A percentile compares a stretch with the other conserved stretches of the same genome.
Conservation (phyloP, 83 land plant species). For the Picea abies region DNA sequence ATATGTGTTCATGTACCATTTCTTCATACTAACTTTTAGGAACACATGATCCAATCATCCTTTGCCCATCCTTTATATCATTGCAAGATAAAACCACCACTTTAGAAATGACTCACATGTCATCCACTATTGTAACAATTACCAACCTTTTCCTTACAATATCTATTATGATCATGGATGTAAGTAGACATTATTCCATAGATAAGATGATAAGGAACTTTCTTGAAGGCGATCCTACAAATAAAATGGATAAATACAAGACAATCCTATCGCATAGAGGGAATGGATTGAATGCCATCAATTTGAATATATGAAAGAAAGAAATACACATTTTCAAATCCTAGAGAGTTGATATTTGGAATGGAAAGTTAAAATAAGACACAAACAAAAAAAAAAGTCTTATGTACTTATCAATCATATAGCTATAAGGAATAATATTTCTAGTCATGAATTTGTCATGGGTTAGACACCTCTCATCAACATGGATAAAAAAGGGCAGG, state of each 20-base stretch:
- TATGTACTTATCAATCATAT: neutral
- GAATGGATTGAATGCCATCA: slow-evolving; percentile 28
- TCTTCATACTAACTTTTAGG: too few relatives aligned
- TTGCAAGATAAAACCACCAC: too few relatives aligned
- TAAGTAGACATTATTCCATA: slow-evolving; percentile 61
- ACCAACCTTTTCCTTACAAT: too few relatives aligned
- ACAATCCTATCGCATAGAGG: slow-evolving; percentile 31
- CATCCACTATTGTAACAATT: too few relatives aligned
- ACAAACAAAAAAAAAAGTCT: slow-evolving; percentile 15
- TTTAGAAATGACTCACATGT: too few relatives aligned
- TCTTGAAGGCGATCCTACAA: slow-evolving; percentile 25
- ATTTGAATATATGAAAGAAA: slow-evolving; percentile 43
- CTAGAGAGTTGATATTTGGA: slow-evolving; percentile 23
- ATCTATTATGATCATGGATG: too few relatives aligned
- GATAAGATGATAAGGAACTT: slow-evolving; percentile 20
- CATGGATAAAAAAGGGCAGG: slow-evolving; percentile 15
- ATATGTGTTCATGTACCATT: too few relatives aligned
- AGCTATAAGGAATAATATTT: neutral
- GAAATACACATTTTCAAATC: slow-evolving; percentile 20
- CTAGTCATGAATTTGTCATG: neutral
- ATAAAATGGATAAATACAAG: slow-evolving; percentile 33
- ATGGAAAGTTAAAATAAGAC: slow-evolving; percentile 23
- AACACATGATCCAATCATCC: too few relatives aligned
- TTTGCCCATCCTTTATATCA: too few relatives aligned
- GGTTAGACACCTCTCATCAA: slow-evolving; percentile 19